phyloP scores from a whole-genome alignment of 2,329 filamentous ascomycete genomes.

The Sphaerulina vaccinii region DNA sequence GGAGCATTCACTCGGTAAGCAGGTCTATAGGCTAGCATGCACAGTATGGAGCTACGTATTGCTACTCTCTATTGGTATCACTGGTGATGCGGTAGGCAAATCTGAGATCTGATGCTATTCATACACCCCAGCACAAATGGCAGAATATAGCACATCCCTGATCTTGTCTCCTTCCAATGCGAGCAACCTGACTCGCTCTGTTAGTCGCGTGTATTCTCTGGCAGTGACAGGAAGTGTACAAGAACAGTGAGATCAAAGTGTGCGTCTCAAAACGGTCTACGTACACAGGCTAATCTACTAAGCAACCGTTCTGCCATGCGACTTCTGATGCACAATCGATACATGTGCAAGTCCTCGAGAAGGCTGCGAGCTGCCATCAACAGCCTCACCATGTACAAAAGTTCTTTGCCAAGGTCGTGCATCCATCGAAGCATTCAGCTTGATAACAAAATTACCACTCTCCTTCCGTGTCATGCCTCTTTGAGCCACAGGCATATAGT shows the following conservation, averaged over 20 bases:
- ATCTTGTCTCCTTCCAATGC: too few species aligned
- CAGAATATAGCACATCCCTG: too few species aligned
- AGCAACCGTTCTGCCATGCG: constrained; percentile 4
- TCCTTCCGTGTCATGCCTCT: constrained; percentile 8
- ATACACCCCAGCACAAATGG: too few species aligned
- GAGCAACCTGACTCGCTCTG: too few species aligned
- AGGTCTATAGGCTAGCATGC: too few species aligned
- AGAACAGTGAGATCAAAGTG: neutral
- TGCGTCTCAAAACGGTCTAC: neutral
- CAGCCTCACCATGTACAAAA: constrained; percentile 14
- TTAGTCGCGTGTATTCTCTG: too few species aligned
- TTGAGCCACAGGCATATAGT: constrained; percentile 9
- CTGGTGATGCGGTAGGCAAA: too few species aligned
- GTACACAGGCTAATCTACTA: neutral
- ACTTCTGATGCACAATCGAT: neutral
- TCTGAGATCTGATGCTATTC: too few species aligned
- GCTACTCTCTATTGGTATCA: too few species aligned
- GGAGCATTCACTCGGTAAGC: too few species aligned
- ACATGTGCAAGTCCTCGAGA: constrained; percentile 9
- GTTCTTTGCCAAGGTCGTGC: constrained; percentile 9
- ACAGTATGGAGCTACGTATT: too few species aligned
- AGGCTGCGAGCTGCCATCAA: neutral
- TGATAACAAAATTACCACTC: constrained; percentile 13
- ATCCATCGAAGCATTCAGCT: constrained; percentile 8
- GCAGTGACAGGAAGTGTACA: too few species aligned